These are phyloP conservation scores for Xylariaceae sp. DNA, from an alignment of 2,329 filamentous ascomycete species.

Conservation along the genomic window DNA sequence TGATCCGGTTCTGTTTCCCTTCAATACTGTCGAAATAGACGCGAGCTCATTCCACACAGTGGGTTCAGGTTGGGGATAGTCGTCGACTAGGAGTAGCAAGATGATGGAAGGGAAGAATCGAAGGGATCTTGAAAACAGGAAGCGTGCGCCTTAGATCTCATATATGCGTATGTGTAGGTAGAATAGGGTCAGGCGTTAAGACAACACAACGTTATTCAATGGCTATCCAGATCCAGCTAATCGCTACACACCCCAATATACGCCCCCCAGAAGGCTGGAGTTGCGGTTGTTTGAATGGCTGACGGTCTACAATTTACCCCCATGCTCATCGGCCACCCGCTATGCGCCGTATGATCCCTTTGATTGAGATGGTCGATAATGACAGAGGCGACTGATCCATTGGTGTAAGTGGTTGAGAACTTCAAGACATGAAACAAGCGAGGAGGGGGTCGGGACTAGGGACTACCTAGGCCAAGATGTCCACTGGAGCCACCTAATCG, in stretches of 20 bases:
- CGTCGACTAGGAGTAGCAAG: constrained; percentile 13
- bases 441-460: constrained; percentile 31
- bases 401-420: constrained; percentile 31
- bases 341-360: constrained; percentile 35
- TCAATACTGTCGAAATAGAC: constrained; percentile 26
- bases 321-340: constrained; percentile 24
- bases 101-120: constrained; percentile 15
- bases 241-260: constrained; percentile 28
- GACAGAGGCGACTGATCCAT: constrained; percentile 31
- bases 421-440: constrained; percentile 37
- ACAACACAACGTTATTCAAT: constrained; percentile 9
- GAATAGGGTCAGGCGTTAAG: constrained; percentile 13
- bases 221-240: constrained; percentile 24
- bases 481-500: constrained; percentile 20
- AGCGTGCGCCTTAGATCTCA: constrained; percentile 30
- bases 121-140: constrained; percentile 24
- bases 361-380: constrained; percentile 23
- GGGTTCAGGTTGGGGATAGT: constrained; percentile 12
- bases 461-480: constrained; percentile 27
- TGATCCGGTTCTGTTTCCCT: constrained; percentile 29
- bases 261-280: constrained; percentile 31
- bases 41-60: constrained; percentile 32
- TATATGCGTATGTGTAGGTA: too few relatives aligned
- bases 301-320: constrained; percentile 22
- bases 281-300: constrained; percentile 32